Conservation (phyloP, 75 land plant species). For the Picea sitchensis region DNA sequence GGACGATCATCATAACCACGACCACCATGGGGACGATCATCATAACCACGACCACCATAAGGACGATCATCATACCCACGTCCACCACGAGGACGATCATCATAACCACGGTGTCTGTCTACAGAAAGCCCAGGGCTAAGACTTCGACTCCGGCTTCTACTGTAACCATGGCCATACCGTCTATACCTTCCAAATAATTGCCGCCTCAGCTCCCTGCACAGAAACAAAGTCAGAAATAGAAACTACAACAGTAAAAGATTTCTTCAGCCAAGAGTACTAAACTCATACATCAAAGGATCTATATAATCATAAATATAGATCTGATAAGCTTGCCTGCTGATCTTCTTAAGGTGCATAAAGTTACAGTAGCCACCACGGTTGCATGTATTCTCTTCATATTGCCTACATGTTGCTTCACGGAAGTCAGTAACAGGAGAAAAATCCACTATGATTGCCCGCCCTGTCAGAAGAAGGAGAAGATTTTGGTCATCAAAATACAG, state of each 20-base stretch:
- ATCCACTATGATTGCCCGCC: slow-evolving; percentile 71
- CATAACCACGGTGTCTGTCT: slow-evolving; percentile 16
- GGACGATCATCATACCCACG: slow-evolving; percentile 23
- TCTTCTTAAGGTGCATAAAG: slow-evolving; percentile 65
- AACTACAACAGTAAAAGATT: background rate
- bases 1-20: slow-evolving; percentile 20
- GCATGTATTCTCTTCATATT: slow-evolving; percentile 74
- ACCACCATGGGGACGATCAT: slow-evolving; percentile 11
- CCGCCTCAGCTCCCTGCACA: slow-evolving; percentile 43
- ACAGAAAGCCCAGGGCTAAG: slow-evolving; percentile 24
- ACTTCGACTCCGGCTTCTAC: slow-evolving; percentile 48
- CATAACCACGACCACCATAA: slow-evolving; percentile 27
- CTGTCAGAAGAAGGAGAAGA: slow-evolving; percentile 19
- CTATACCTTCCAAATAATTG: slow-evolving; percentile 60
- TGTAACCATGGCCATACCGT: slow-evolving; percentile 25
- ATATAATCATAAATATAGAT: background rate
- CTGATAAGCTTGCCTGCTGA: slow-evolving; percentile 26
- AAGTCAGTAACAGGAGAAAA: slow-evolving; percentile 77
- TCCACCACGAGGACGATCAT: slow-evolving; percentile 29
- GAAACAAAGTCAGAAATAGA: background rate
- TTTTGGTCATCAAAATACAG: background rate
- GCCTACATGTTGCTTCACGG: slow-evolving; percentile 75
- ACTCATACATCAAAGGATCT: background rate
- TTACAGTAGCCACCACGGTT: slow-evolving; percentile 76
- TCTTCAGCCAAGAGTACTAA: background rate